Percentiles rank a stretch among this genome's conserved stretches.
phyloP scores from a whole-genome alignment of 192 early-diverging fungal species.

The Geosiphon pyriformis region DNA sequence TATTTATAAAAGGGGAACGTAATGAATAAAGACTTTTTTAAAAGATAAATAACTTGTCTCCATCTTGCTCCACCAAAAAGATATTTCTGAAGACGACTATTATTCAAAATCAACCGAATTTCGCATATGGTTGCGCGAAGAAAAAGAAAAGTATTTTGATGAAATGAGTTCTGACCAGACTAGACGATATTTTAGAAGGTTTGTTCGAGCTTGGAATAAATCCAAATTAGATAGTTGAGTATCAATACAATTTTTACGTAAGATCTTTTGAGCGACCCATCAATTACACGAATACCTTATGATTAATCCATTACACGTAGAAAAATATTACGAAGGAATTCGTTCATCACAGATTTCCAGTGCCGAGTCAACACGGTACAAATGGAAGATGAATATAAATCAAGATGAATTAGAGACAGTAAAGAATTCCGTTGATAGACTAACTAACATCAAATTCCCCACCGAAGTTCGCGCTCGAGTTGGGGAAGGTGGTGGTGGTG shows the following conservation, averaged over 20 bases:
- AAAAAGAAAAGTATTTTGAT: slow-evolving; percentile 68
- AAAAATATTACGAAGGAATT: slow-evolving; percentile 67
- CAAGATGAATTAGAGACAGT: slow-evolving; percentile 50
- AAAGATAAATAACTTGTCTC: too few relatives aligned
- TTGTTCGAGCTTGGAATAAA: slow-evolving; percentile 84
- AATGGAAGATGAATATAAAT: slow-evolving; percentile 56
- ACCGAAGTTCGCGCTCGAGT: slow-evolving; percentile 29
- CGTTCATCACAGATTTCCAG: slow-evolving; percentile 56
- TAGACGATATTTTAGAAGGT: slow-evolving; percentile 71
- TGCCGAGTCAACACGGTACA: slow-evolving; percentile 61
- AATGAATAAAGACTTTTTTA: too few relatives aligned
- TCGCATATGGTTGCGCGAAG: slow-evolving; percentile 71
- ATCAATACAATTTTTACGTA: not conserved
- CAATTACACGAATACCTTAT: not conserved
- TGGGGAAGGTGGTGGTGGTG: slow-evolving; percentile 6
- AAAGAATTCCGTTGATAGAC: slow-evolving; percentile 52
- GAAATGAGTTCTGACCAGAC: slow-evolving; percentile 67
- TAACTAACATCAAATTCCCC: slow-evolving; percentile 44
- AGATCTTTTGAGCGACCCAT: not conserved
- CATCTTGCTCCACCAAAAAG: too few relatives aligned
- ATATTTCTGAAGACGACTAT: slow-evolving; percentile 71
- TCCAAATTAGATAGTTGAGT: slow-evolving; percentile 54
- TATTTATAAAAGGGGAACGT: too few relatives aligned
- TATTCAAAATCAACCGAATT: slow-evolving; percentile 73
- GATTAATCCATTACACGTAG: too few relatives aligned